phyloP scores from a whole-genome alignment of 306 rosid genomes.

The Aeschynomene evenia region DNA sequence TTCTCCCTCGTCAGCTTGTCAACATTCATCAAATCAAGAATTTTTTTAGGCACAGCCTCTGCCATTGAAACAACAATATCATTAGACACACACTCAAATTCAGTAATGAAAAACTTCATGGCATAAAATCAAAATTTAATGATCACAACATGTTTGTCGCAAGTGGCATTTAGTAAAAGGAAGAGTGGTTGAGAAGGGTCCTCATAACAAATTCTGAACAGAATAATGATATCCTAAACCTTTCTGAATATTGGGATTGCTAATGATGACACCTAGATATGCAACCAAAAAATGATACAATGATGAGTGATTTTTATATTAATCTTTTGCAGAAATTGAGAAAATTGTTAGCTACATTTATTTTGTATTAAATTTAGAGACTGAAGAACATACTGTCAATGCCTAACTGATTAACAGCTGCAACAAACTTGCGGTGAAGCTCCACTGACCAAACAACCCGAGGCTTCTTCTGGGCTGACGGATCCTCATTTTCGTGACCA shows the following conservation, averaged over 20 bases:
- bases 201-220: constrained; percentile 1
- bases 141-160: background rate
- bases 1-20: constrained; percentile 95
- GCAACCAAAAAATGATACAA: background rate
- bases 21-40: constrained; percentile 93
- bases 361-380: constrained; percentile 5
- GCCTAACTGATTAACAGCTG: constrained; percentile 90
- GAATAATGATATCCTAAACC: background rate
- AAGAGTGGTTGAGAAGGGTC: background rate
- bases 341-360: background rate
- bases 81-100: constrained; percentile 2
- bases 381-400: constrained; percentile 76
- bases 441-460: constrained; percentile 99
- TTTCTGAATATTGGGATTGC: background rate
- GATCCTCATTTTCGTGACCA: constrained; percentile 69
- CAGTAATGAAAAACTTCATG: constrained; percentile 14
- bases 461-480: constrained; percentile 84
- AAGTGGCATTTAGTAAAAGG: background rate
- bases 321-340: background rate
- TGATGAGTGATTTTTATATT: background rate
- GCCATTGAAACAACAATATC: constrained; percentile 40
- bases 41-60: constrained; percentile 97
- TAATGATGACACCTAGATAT: background rate
- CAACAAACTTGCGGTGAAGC: constrained; percentile 90
- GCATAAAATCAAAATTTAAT: background rate